Evolutionary conservation across 805 yeast genomes (phyloP).

Genomic region (Schizosaccharomyces octosporus): DNA sequence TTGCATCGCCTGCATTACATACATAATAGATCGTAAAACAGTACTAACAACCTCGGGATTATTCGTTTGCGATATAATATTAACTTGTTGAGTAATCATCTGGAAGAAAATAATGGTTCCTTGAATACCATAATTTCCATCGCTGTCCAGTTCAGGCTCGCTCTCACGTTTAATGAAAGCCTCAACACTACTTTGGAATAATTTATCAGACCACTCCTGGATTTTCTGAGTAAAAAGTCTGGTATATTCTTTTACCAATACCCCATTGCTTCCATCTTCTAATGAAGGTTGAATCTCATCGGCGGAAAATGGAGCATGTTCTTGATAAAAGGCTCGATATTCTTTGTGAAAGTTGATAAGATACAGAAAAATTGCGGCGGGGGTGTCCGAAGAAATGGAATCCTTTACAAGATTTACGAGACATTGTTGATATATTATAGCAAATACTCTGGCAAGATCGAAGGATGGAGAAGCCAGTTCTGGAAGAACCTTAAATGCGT

Average conservation of each 20-base stretch:
- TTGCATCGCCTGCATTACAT: conserved; percentile 35
- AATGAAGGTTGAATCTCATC: conserved; percentile 27
- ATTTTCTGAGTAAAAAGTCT: conserved; percentile 46
- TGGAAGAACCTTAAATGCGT: conserved; percentile 34
- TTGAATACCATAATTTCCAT: conserved; percentile 36
- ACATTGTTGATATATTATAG: conserved; percentile 8
- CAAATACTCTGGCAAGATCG: conserved; percentile 42
- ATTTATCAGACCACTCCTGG: conserved; percentile 60
- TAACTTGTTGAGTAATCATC: conserved; percentile 73
- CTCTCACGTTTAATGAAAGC: conserved; percentile 37
- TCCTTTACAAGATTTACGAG: neutral
- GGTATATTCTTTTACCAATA: conserved; percentile 54
- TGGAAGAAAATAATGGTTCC: conserved; percentile 59
- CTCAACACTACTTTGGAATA: conserved; percentile 38
- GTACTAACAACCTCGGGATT: conserved; percentile 60
- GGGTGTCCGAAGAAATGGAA: conserved; percentile 27
- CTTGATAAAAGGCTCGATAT: conserved; percentile 29
- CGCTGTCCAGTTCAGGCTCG: conserved; percentile 53
- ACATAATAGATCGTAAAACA: conserved; percentile 47
- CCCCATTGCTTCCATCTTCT: conserved; percentile 49
- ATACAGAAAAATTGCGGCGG: conserved; percentile 46
- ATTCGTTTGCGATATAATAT: conserved; percentile 64
- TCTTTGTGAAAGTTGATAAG: conserved; percentile 57
- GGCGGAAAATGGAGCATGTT: conserved; percentile 26
- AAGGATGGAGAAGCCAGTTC: conserved; percentile 47